Evolutionary conservation across 139 green algal species (phyloP).

Genomic region (Pleodorina starrii): DNA sequence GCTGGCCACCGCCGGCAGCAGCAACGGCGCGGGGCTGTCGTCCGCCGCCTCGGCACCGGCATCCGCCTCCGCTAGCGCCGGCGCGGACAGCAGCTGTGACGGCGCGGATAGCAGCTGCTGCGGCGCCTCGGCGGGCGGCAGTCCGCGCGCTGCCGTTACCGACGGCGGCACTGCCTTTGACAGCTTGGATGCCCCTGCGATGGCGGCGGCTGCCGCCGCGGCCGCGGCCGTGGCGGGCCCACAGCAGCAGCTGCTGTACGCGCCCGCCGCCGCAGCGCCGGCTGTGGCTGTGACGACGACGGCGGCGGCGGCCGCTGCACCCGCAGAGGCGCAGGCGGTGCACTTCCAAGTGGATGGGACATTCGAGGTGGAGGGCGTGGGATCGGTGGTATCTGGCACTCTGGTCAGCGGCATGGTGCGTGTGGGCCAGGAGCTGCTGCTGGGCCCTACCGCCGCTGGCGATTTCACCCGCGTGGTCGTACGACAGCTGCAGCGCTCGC

Average conservation of each 20-base stretch:
- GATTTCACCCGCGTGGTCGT: constrained; percentile 75
- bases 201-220: background rate
- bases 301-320: background rate
- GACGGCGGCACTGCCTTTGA: background rate
- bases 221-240: background rate
- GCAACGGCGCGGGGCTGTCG: too few relatives aligned
- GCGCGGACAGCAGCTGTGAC: constrained; percentile 8
- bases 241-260: constrained; percentile 43
- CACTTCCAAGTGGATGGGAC: constrained; percentile 87
- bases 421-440: constrained; percentile 76
- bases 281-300: background rate
- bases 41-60: background rate
- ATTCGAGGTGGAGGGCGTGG: constrained; percentile 84
- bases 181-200: background rate
- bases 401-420: constrained; percentile 72
- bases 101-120: background rate
- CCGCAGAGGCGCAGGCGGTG: constrained; percentile 3
- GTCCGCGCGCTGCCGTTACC: background rate
- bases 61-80: background rate
- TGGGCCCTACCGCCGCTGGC: constrained; percentile 75
- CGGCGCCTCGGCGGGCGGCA: constrained; percentile 10
- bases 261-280: background rate
- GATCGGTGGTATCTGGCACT: constrained; percentile 83
- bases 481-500: constrained; percentile 79
- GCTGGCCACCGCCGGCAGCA: too few relatives aligned